Evolutionary conservation across 345 rosid species (phyloP).

Genomic region (Pugionium cornutum): DNA sequence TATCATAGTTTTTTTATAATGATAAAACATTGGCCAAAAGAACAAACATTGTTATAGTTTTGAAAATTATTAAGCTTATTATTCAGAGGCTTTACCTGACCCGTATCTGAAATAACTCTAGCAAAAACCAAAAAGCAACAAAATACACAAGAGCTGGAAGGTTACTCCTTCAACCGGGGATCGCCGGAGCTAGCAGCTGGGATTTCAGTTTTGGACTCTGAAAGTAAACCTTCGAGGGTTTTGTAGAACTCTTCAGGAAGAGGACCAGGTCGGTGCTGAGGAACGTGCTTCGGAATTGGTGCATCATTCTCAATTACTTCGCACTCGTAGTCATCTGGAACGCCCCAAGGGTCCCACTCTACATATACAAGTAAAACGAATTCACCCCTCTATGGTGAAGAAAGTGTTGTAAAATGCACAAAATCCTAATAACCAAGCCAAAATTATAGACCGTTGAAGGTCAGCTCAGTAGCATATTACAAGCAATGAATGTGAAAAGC

Average conservation of each 20-base stretch:
- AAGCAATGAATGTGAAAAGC: neutral
- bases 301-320: conserved; percentile 92
- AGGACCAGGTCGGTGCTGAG: conserved; percentile 93
- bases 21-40: conserved; percentile 4
- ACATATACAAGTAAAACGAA: conserved; percentile 18
- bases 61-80: conserved; percentile 29
- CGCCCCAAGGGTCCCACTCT: conserved; percentile 99
- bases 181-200: conserved; percentile 55
- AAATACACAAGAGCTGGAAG: conserved; percentile 26
- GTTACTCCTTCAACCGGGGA: conserved; percentile 52
- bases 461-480: neutral
- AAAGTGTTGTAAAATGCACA: neutral
- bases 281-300: conserved; percentile 91
- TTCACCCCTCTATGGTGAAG: neutral
- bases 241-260: conserved; percentile 87
- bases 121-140: conserved; percentile 16
- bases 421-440: neutral
- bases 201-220: conserved; percentile 28
- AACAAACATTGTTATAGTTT: conserved; percentile 14
- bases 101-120: neutral
- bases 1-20: conserved; percentile 21
- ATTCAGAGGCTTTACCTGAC: conserved; percentile 2
- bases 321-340: conserved; percentile 88
- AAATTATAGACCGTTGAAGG: neutral
- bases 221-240: conserved; percentile 60